Conservation (phyloP, 2,329 filamentous ascomycete species). For the Fusarium goolgardi region DNA sequence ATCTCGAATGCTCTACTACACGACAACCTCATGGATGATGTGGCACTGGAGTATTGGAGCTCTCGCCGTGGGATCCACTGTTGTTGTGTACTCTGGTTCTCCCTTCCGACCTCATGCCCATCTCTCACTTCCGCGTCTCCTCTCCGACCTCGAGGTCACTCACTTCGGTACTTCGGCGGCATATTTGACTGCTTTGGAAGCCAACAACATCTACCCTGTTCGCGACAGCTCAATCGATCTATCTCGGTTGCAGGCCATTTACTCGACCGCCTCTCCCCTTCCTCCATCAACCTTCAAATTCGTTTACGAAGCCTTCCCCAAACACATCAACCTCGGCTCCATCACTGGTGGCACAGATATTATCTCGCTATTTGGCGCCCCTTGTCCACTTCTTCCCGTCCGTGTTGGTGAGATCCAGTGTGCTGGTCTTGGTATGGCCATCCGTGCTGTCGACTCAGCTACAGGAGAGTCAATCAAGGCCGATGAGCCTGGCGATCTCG, state of each 20-base stretch:
- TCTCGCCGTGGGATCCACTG: conserved; percentile 82
- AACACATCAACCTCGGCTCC: conserved; percentile 84
- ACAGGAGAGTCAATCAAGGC: conserved; percentile 66
- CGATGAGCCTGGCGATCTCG: conserved; percentile 84
- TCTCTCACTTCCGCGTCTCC: conserved; percentile 83
- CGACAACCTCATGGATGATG: conserved; percentile 99
- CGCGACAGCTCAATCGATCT: conserved; percentile 67
- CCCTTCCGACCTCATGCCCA: conserved; percentile 85
- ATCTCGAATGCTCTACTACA: conserved; percentile 90
- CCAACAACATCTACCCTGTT: conserved; percentile 72
- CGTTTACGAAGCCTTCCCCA: conserved; percentile 85
- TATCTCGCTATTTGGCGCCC: conserved; percentile 91
- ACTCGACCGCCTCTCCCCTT: conserved; percentile 92
- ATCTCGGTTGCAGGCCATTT: conserved; percentile 80
- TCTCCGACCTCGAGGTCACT: conserved; percentile 83
- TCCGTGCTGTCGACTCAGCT: conserved; percentile 68
- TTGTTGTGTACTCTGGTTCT: conserved; percentile 92
- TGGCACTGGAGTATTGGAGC: conserved; percentile 97
- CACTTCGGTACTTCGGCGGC: conserved; percentile 97
- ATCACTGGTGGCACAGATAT: conserved; percentile 98
- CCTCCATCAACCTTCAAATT: conserved; percentile 94
- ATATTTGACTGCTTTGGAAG: conserved; percentile 90
- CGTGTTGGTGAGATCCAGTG: conserved; percentile 81
- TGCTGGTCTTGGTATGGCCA: conserved; percentile 82
- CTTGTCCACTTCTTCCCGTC: conserved; percentile 80